Base-by-base conservation (phyloP, 2,329 filamentous ascomycete genomes). In the Leptographium flavum region DNA sequence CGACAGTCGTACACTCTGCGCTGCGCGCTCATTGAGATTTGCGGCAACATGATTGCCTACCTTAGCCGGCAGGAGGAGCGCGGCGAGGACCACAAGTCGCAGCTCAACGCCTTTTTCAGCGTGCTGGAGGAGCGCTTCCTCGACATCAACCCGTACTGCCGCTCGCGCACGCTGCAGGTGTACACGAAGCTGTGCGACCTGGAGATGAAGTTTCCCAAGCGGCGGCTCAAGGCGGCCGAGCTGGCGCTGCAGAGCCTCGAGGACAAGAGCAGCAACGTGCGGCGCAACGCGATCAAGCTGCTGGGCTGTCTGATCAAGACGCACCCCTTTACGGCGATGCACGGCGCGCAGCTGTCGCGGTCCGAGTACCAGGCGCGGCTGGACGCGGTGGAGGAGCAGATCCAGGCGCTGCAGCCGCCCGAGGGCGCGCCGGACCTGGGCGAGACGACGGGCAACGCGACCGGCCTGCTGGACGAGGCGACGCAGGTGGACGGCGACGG, bases 241-340 rank as follows among this genome's bases (percentile, higher is more conserved):
- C 69, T 95, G 23, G 88, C 92, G 1, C 81, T 84, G 46, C 77
- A 85, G 54, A 96, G 90, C 60, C 70, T 98, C 3, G 86, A 95
- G 61, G 93, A 98, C 66, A 96, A 94, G 70, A 96, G 90, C 65
- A 98, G 92, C 63, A 94, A 96, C 56, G 92, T 98, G 28, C 76
- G 92, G 50, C 77, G 88, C 47, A 96, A 96, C 59, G 88, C 92
- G 3, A 92, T 98, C 60, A 96, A 94, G 62, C 68, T 98, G 7
- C 71, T 98, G 1, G 84, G 81, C 6, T 83, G 83, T 37, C 69
- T 98, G 7, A 86, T 98, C 55, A 87, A 88, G 50, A 95, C 88
- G 0, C 92, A 98, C 60, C 92, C 92, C 2, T 98, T 95, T 56
- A 87, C 83, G 32, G 79, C 88, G 17, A 81, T 95, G 67, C 87